phyloP scores from a whole-genome alignment of 2,329 filamentous ascomycete species.

The Apiospora aurea region DNA sequence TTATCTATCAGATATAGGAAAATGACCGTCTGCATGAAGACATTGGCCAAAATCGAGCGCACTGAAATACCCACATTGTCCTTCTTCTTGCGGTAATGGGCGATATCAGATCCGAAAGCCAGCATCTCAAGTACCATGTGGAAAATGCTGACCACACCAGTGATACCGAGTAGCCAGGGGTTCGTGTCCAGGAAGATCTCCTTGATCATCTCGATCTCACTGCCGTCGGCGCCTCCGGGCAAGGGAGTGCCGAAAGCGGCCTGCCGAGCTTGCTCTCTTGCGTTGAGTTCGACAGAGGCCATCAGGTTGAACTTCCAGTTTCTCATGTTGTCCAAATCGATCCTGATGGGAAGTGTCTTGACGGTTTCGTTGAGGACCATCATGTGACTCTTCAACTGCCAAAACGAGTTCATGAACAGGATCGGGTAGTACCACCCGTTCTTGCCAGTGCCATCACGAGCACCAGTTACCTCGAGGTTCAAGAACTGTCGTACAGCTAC shows the following conservation, averaged over 20 bases:
- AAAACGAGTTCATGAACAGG: constrained; percentile 94
- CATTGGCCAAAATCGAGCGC: constrained; percentile 93
- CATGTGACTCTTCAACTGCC: constrained; percentile 94
- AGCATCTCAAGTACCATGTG: constrained; percentile 96
- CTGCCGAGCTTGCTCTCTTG: constrained; percentile 82
- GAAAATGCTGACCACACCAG: constrained; percentile 81
- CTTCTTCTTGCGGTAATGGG: constrained; percentile 99
- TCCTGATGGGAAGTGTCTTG: constrained; percentile 78
- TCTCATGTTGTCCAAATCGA: constrained; percentile 81
- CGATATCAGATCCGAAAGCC: constrained; percentile 96
- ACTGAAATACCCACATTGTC: constrained; percentile 97
- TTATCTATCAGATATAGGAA: constrained; percentile 98
- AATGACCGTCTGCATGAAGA: constrained; percentile 96
- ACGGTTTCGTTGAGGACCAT: constrained; percentile 89
- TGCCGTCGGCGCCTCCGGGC: constrained; percentile 84
- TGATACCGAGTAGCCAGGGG: constrained; percentile 85
- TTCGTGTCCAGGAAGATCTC: constrained; percentile 94
- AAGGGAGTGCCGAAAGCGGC: constrained; percentile 76
- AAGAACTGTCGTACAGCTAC: constrained; percentile 81
- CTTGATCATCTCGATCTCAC: constrained; percentile 97
- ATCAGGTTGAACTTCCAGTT: constrained; percentile 92
- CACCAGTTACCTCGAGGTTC: constrained; percentile 78
- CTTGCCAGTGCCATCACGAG: constrained; percentile 82
- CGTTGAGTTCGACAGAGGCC: constrained; percentile 83
- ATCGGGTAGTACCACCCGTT: constrained; percentile 95